A percentile compares a stretch with the other conserved stretches of the same genome.
These are phyloP conservation scores for Eremothecium coryli DNA, from an alignment of 1,139 yeast species.

Conservation along the genomic window DNA sequence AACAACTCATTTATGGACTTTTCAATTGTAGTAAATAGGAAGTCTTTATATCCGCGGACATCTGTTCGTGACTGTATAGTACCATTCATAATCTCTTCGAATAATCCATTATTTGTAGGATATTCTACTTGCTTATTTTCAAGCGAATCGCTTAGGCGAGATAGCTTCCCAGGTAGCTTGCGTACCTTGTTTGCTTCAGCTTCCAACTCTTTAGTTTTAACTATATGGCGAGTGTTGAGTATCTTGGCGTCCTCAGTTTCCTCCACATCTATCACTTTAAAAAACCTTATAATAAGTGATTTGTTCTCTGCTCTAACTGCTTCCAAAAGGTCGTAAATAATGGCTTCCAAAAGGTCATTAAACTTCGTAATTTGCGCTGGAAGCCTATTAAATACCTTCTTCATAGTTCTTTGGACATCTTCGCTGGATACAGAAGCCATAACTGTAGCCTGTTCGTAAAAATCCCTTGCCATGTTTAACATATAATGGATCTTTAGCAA, in stretches of 20 bases:
- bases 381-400: slow-evolving; percentile 45
- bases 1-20: slow-evolving; percentile 58
- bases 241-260: slow-evolving; percentile 66
- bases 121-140: slow-evolving; percentile 15
- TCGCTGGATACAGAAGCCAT: slow-evolving; percentile 49
- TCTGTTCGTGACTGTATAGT: slow-evolving; percentile 36
- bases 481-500: slow-evolving; percentile 60
- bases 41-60: slow-evolving; percentile 55
- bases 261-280: slow-evolving; percentile 73
- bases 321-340: slow-evolving; percentile 59
- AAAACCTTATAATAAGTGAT: slow-evolving; percentile 59
- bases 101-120: slow-evolving; percentile 26
- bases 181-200: slow-evolving; percentile 24
- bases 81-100: slow-evolving; percentile 33
- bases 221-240: slow-evolving; percentile 40
- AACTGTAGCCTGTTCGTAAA: slow-evolving; percentile 60
- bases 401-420: slow-evolving; percentile 62
- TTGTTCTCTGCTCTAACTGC: slow-evolving; percentile 57
- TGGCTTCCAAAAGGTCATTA: slow-evolving; percentile 56
- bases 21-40: slow-evolving; percentile 54
- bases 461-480: slow-evolving; percentile 63
- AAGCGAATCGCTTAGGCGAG: slow-evolving; percentile 10
- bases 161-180: slow-evolving; percentile 23
- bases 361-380: slow-evolving; percentile 44
- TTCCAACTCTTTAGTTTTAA: slow-evolving; percentile 31